These are phyloP conservation scores for Zymoseptoria passerinii DNA, from an alignment of 2,329 filamentous ascomycete genomes.

Conservation along the genomic window DNA sequence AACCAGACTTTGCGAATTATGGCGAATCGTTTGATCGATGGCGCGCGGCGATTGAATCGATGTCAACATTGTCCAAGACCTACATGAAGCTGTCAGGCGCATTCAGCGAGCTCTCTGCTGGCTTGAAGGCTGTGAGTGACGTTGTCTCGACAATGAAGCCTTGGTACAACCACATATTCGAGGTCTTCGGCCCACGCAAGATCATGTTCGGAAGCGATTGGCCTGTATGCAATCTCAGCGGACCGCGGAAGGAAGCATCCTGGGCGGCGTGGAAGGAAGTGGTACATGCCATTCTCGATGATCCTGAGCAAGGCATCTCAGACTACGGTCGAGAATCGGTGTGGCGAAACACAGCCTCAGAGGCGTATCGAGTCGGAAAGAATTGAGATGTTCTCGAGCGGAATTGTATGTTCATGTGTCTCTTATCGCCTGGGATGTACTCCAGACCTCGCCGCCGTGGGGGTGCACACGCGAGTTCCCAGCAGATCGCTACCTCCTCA, in stretches of 20 bases:
- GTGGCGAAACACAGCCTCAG: conserved; percentile 63
- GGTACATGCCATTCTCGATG: conserved; percentile 55
- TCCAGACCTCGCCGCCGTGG: not conserved
- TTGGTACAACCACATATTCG: conserved; percentile 65
- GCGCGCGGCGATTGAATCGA: conserved; percentile 58
- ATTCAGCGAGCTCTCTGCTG: conserved; percentile 66
- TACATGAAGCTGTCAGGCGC: conserved; percentile 89
- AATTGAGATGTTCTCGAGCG: not conserved
- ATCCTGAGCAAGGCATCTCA: conserved; percentile 37
- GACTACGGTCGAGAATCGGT: conserved; percentile 57
- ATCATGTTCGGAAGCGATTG: conserved; percentile 92
- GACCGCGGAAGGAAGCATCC: conserved; percentile 47
- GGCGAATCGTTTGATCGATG: conserved; percentile 55
- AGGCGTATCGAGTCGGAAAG: conserved; percentile 50
- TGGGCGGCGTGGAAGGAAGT: conserved; percentile 71
- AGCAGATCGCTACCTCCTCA: not conserved
- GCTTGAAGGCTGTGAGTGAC: conserved; percentile 36
- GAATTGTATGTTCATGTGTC: not conserved
- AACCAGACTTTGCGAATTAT: conserved; percentile 54
- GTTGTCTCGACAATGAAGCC: conserved; percentile 57
- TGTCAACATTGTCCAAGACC: conserved; percentile 56
- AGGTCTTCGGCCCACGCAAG: conserved; percentile 60
- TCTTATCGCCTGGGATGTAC: not conserved
- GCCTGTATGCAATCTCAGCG: conserved; percentile 75
- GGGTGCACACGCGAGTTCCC: not conserved